Base-by-base conservation (phyloP, 768 basidiomycete species). In the Clitopilus hobsonii region DNA sequence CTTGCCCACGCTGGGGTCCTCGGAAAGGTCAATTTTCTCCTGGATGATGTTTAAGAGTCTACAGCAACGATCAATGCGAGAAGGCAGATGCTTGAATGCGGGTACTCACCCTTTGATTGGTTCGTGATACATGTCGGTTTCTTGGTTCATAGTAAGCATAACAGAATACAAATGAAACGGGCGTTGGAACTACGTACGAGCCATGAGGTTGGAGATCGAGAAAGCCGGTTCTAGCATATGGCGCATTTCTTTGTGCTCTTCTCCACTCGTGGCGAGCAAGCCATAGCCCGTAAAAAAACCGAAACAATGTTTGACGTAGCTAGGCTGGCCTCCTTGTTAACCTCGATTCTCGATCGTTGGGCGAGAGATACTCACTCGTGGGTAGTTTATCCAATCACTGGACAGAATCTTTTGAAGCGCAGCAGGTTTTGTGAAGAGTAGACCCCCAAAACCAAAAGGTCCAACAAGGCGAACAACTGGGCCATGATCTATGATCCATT, bases 221-320 rank as follows among this genome's bases (percentile, higher is more conserved):
- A 82, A 80, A 0, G 80, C 80, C 0, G 80, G 78, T 49, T 77
- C 79, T 75, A 82, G 78, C 0, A 69, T 68, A 58, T 71, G 77
- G 26, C 77, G 74, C 76, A 81, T 77, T 51, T 71, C 71, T 56
- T 72, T 78, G 59, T 80, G 79, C 27, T 75, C 76, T 30, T 74
- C 68, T 4, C 80, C 78, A 0, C 77, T 80, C 16, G 76, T 73
- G 0, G 79, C 79, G 38, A 80, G 61, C 1, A 80, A 64, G 1
- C 79, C 79, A 60, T 76, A 71, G 0, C 78, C 77, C 7, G 76
- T 69, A 5, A 74, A 71, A 2, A 74, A 58, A 3, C 76, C 78
- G 5, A 79, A 61, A 2, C 72, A 63, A 53, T 75, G 66, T 49
- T 74, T 71, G 66, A 79, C 61, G 56, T 74, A 79, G 24, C 59